These are phyloP conservation scores for Debaryomycetaceae sp. DNA, from an alignment of 1,139 yeast genomes.

Conservation along the genomic window DNA sequence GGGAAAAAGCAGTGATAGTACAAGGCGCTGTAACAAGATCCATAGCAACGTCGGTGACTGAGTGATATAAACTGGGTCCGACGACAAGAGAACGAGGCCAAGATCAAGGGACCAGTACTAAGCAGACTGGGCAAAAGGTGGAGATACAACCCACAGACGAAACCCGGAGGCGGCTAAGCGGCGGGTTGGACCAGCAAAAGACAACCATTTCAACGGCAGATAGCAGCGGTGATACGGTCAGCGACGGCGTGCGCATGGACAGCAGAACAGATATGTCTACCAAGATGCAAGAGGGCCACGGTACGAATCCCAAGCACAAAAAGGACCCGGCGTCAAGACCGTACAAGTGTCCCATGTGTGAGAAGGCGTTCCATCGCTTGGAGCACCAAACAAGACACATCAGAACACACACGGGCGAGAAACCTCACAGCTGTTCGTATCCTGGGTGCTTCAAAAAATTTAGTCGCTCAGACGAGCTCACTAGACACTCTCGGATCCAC, in stretches of 20 bases:
- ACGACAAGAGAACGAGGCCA: neutral
- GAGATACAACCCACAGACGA: neutral
- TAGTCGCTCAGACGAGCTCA: conserved; percentile 84
- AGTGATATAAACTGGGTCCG: neutral
- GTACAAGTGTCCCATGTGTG: conserved; percentile 87
- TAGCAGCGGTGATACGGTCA: too few species aligned
- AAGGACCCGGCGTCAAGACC: conserved; percentile 51
- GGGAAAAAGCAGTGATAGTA: neutral
- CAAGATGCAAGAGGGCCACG: conserved; percentile 3
- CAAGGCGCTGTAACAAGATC: neutral
- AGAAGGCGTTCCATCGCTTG: conserved; percentile 84
- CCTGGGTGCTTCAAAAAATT: conserved; percentile 87
- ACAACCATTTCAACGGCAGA: too few species aligned
- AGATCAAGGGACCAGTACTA: neutral
- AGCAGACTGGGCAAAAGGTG: neutral
- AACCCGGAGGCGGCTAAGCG: neutral
- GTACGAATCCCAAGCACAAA: conserved; percentile 8
- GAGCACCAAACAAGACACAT: conserved; percentile 96
- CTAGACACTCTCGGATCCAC: conserved; percentile 86
- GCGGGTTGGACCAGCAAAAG: neutral
- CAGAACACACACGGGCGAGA: conserved; percentile 93
- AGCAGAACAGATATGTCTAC: conserved; percentile 2
- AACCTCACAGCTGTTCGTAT: conserved; percentile 83
- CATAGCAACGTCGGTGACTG: neutral
- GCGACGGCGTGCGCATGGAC: too few species aligned